Conservation (phyloP, 805 yeast species). For the Blastobotrys parvus region DNA sequence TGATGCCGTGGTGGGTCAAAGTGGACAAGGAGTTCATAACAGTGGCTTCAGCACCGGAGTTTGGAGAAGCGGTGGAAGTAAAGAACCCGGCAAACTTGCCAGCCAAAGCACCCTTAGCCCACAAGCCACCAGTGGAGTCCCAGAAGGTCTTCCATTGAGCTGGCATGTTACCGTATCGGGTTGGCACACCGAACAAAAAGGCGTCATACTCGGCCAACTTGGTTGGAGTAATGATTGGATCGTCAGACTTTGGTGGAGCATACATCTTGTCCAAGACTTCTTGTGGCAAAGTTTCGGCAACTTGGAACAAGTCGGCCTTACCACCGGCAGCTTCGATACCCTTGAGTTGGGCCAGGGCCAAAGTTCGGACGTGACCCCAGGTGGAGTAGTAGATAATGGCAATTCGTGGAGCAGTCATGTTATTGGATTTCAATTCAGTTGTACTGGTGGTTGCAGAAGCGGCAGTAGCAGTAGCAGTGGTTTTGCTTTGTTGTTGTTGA, state of each 20-base stretch:
- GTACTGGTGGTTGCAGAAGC: too few relatives aligned
- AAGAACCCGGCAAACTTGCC: conserved; percentile 73
- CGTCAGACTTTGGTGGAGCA: conserved; percentile 44
- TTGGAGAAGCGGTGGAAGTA: conserved; percentile 61
- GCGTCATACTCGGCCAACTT: conserved; percentile 59
- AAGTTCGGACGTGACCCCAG: conserved; percentile 65
- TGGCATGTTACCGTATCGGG: conserved; percentile 69
- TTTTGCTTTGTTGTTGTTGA: too few relatives aligned
- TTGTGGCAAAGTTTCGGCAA: conserved; percentile 65
- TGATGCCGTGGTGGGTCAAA: conserved; percentile 68
- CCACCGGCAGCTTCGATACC: conserved; percentile 70
- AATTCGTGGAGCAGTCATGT: conserved; percentile 43
- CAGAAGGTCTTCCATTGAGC: conserved; percentile 70
- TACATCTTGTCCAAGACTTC: conserved; percentile 54
- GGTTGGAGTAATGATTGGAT: conserved; percentile 51
- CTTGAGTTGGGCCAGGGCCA: conserved; percentile 60
- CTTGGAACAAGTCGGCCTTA: conserved; percentile 62
- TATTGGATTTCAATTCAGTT: too few relatives aligned
- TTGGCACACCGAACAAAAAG: conserved; percentile 70
- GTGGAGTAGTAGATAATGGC: conserved; percentile 75
- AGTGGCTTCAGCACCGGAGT: conserved; percentile 79
- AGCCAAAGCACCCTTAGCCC: conserved; percentile 60
- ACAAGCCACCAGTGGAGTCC: conserved; percentile 68
- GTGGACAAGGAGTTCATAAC: conserved; percentile 48
- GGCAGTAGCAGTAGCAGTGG: too few relatives aligned